These are phyloP conservation scores for Trichoderma sp. DNA, from an alignment of 2,329 filamentous ascomycete species.

Conservation along the genomic window DNA sequence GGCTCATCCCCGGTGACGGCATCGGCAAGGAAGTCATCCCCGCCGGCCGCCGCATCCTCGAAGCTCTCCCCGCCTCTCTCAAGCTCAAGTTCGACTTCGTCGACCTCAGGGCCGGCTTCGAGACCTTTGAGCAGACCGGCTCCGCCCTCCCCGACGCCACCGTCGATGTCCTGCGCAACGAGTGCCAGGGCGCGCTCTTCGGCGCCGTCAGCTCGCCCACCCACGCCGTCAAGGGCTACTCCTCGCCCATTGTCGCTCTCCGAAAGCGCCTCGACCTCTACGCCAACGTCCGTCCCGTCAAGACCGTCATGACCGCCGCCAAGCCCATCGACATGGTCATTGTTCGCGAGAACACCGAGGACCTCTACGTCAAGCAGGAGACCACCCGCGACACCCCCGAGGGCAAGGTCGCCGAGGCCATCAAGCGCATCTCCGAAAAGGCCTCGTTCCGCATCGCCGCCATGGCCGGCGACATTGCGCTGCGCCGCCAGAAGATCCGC, in stretches of 20 bases:
- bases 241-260: conserved; percentile 91
- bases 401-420: conserved; percentile 89
- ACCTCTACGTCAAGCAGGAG: conserved; percentile 97
- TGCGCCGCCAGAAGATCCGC: conserved; percentile 79
- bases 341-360: conserved; percentile 97
- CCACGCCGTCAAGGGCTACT: conserved; percentile 89
- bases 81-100: conserved; percentile 93
- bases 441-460: conserved; percentile 83
- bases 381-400: conserved; percentile 72
- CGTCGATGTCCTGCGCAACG: conserved; percentile 79
- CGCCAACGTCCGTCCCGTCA: conserved; percentile 95
- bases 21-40: conserved; percentile 99
- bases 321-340: conserved; percentile 93
- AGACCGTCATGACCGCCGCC: conserved; percentile 65
- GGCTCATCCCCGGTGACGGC: conserved; percentile 95
- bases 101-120: conserved; percentile 88
- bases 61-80: conserved; percentile 87
- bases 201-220: conserved; percentile 93
- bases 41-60: conserved; percentile 84
- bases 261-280: conserved; percentile 94
- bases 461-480: conserved; percentile 93
- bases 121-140: conserved; percentile 88
- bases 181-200: conserved; percentile 95
- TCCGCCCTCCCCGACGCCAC: conserved; percentile 86
- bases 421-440: conserved; percentile 91